Conservation (phyloP, 1,284 basidiomycete species). For the Malassezia furfur region DNA sequence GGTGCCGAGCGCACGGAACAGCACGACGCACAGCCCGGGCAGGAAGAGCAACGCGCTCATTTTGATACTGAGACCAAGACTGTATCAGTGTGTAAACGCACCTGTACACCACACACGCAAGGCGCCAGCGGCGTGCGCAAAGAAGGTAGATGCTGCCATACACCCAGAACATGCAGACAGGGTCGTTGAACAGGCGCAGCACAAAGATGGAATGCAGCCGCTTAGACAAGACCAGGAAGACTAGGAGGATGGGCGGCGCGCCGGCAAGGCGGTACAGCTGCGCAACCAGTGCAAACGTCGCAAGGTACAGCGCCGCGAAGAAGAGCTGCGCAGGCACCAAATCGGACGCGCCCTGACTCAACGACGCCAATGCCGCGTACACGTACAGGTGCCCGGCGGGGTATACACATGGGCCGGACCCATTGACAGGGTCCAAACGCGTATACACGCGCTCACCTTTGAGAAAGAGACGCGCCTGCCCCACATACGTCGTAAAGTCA, state of each 20-base stretch:
- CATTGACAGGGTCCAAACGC: conserved; percentile 62
- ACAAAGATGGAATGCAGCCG: conserved; percentile 86
- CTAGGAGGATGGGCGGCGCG: conserved; percentile 51
- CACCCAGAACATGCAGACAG: conserved; percentile 63
- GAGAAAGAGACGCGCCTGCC: conserved; percentile 69
- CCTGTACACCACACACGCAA: conserved; percentile 66
- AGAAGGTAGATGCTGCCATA: conserved; percentile 51
- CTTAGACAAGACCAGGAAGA: conserved; percentile 76
- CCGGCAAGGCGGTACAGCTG: conserved; percentile 28
- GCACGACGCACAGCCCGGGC: conserved; percentile 64
- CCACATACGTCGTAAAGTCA: conserved; percentile 87
- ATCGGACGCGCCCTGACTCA: conserved; percentile 59
- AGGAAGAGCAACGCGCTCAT: conserved; percentile 93
- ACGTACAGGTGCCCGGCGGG: conserved; percentile 86
- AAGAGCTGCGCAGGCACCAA: conserved; percentile 54
- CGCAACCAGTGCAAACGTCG: conserved; percentile 24
- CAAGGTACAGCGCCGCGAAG: conserved; percentile 29
- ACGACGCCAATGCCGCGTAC: conserved; percentile 62
- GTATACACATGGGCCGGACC: conserved; percentile 89
- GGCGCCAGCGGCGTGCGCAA: conserved; percentile 57
- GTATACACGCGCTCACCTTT: conserved; percentile 77
- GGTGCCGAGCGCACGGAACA: conserved; percentile 56
- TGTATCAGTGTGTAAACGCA: conserved; percentile 52
- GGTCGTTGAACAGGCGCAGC: conserved; percentile 89
- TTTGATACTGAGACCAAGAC: conserved; percentile 79